phyloP scores from a whole-genome alignment of 345 rosid genomes.

The Citrus australasica region DNA sequence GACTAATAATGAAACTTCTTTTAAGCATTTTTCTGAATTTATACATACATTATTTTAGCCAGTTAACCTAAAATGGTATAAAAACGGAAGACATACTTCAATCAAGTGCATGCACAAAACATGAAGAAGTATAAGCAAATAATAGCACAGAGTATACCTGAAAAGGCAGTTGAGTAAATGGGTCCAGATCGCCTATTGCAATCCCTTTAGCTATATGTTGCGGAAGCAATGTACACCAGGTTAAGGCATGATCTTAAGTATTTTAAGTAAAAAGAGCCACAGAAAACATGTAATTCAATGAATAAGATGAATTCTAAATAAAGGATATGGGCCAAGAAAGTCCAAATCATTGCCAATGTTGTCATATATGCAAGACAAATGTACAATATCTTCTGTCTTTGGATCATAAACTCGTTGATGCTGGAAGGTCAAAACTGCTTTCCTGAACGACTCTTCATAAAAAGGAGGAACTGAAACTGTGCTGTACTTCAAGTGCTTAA shows the following conservation, averaged over 20 bases:
- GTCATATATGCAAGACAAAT: slow-evolving; percentile 48
- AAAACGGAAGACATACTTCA: neutral
- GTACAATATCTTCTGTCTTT: slow-evolving; percentile 44
- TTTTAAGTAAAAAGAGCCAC: slow-evolving; percentile 1
- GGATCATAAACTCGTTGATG: slow-evolving; percentile 93
- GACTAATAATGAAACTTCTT: neutral
- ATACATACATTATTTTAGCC: neutral
- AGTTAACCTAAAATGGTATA: neutral
- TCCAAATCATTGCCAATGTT: slow-evolving; percentile 51
- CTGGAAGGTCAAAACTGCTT: slow-evolving; percentile 83
- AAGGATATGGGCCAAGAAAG: slow-evolving; percentile 98
- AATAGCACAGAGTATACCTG: slow-evolving; percentile 41
- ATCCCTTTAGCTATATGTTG: slow-evolving; percentile 78
- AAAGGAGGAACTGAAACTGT: slow-evolving; percentile 69
- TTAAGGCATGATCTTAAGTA: slow-evolving; percentile 41
- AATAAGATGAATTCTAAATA: slow-evolving; percentile 12
- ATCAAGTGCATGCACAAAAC: neutral
- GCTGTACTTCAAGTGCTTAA: slow-evolving; percentile 85
- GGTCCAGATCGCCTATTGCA: slow-evolving; percentile 87
- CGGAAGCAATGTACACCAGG: slow-evolving; percentile 51
- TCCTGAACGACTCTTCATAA: slow-evolving; percentile 84
- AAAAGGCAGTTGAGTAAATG: slow-evolving; percentile 75
- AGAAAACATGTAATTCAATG: neutral
- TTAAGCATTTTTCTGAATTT: neutral
- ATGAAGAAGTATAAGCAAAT: neutral